A percentile compares a stretch with the other conserved stretches of the same genome.
phyloP scores from a whole-genome alignment of 768 basidiomycete species.

The Russula compacta region DNA sequence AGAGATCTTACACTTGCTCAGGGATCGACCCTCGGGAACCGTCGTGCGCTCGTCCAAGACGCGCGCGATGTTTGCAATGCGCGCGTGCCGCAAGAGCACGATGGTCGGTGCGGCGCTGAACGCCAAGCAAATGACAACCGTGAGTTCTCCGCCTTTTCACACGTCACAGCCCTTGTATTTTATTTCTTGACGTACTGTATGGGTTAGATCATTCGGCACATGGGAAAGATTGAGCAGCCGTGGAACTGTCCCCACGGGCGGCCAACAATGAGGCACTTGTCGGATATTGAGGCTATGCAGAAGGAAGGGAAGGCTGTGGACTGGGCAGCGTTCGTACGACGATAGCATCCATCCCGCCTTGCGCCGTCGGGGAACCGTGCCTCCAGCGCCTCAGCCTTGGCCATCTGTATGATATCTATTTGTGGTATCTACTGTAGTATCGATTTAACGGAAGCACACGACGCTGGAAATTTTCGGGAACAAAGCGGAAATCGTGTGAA shows the following conservation, averaged over 20 bases:
- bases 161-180: not conserved
- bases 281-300: conserved; percentile 5
- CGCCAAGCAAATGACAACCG: conserved; percentile 64
- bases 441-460: too few species aligned
- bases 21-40: conserved; percentile 64
- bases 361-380: too few species aligned
- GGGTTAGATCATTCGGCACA: conserved; percentile 26
- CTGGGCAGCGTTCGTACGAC: not conserved
- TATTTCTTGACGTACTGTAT: not conserved
- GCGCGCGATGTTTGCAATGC: conserved; percentile 90
- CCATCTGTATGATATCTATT: too few species aligned
- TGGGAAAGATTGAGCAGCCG: conserved; percentile 30
- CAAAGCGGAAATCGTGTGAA: too few species aligned
- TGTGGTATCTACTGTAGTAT: too few species aligned
- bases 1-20: conserved; percentile 81
- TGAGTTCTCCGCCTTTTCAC: conserved; percentile 23
- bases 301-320: conserved; percentile 2
- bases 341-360: not conserved
- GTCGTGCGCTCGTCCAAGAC: conserved; percentile 93
- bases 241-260: conserved; percentile 31
- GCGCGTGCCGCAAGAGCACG: conserved; percentile 91
- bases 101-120: conserved; percentile 90
- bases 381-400: too few species aligned
- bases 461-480: too few species aligned
- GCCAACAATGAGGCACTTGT: conserved; percentile 27